phyloP scores from a whole-genome alignment of 2,329 filamentous ascomycete genomes.

The Coniochaeta pulveracea region DNA sequence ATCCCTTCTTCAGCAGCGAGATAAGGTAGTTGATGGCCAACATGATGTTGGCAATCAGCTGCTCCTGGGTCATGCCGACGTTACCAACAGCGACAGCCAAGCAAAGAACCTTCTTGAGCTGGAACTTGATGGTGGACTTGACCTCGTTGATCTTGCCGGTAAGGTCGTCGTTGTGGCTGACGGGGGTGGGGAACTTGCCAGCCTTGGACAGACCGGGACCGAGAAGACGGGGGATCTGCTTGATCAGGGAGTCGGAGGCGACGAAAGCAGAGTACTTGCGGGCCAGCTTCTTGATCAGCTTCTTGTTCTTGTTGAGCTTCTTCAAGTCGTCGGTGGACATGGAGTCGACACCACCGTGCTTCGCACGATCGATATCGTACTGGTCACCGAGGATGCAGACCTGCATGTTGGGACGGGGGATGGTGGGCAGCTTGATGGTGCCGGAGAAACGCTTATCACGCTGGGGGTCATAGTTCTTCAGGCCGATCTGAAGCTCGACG shows the following conservation, averaged over 20 bases:
- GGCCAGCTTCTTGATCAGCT: constrained; percentile 99
- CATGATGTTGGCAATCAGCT: constrained; percentile 98
- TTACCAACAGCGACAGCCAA: constrained; percentile 99
- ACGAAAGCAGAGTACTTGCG: constrained; percentile 99
- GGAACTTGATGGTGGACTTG: constrained; percentile 99
- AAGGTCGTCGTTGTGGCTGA: constrained; percentile 94
- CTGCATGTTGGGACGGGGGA: constrained; percentile 85
- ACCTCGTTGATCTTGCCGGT: constrained; percentile 94
- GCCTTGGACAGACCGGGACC: constrained; percentile 98
- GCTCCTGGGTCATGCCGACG: constrained; percentile 92
- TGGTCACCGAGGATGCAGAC: constrained; percentile 67
- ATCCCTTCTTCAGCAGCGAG: constrained; percentile 99
- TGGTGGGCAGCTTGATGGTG: constrained; percentile 87
- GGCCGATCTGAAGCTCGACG: constrained; percentile 72
- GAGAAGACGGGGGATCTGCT: constrained; percentile 99
- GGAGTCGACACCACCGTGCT: constrained; percentile 96
- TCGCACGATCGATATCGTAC: constrained; percentile 99
- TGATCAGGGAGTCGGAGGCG: constrained; percentile 94
- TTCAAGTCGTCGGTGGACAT: constrained; percentile 98
- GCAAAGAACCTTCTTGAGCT: constrained; percentile 99
- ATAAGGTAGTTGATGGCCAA: constrained; percentile 99
- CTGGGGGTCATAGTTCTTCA: constrained; percentile 99
- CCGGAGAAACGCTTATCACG: constrained; percentile 99
- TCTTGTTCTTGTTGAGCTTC: constrained; percentile 99
- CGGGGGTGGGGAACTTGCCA: constrained; percentile 98